Conservation (phyloP, 176 grass and related monocot species). For the Cymbopogon citratus region DNA sequence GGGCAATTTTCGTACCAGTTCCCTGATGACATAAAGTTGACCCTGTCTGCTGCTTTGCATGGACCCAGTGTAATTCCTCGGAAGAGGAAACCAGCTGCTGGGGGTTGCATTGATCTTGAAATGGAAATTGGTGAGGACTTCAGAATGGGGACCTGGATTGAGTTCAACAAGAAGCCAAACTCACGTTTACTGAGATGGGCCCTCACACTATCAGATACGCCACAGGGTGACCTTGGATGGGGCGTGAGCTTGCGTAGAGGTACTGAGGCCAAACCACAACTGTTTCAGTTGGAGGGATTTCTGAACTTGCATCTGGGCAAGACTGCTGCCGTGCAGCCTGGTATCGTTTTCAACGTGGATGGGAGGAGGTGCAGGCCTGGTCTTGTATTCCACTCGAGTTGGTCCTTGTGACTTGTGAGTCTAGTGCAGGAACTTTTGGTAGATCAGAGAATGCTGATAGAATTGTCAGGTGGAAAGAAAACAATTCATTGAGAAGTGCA, state of each 20-base stretch:
- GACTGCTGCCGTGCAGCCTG: slow-evolving; percentile 61
- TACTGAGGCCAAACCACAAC: slow-evolving; percentile 34
- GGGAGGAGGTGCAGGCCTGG: slow-evolving; percentile 35
- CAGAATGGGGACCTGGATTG: slow-evolving; percentile 68
- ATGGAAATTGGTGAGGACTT: slow-evolving; percentile 77
- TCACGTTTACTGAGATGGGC: slow-evolving; percentile 46
- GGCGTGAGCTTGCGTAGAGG: slow-evolving; percentile 49
- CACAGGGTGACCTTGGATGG: slow-evolving; percentile 60
- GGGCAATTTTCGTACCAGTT: slow-evolving; percentile 48
- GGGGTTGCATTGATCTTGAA: slow-evolving; percentile 51
- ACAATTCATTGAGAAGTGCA: background rate
- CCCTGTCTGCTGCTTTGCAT: slow-evolving; percentile 52
- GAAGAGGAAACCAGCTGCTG: slow-evolving; percentile 35
- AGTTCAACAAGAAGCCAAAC: slow-evolving; percentile 49
- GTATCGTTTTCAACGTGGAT: slow-evolving; percentile 43
- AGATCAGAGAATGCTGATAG: slow-evolving; percentile 12
- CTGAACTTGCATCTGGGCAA: slow-evolving; percentile 67
- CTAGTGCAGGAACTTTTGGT: background rate
- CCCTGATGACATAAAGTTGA: slow-evolving; percentile 58
- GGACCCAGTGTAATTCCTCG: slow-evolving; percentile 31
- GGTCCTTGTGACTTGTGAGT: slow-evolving; percentile 59
- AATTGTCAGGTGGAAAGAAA: background rate
- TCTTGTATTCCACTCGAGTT: slow-evolving; percentile 60
- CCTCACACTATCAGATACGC: slow-evolving; percentile 51
- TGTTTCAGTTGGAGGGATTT: slow-evolving; percentile 56